These are phyloP conservation scores for Boletus barrowsii DNA, from an alignment of 768 basidiomycete species.

Conservation along the genomic window DNA sequence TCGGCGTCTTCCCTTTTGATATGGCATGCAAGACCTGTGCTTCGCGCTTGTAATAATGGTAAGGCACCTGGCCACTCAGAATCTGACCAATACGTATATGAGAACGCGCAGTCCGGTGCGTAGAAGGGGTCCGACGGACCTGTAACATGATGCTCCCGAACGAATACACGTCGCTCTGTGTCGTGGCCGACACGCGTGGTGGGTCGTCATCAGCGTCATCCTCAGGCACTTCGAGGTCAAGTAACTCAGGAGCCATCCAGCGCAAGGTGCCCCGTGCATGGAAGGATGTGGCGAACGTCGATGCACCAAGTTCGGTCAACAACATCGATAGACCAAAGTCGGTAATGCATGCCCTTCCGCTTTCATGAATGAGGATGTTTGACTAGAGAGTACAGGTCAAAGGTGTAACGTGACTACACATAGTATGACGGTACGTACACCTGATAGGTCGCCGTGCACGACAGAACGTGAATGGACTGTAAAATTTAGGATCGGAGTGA, in stretches of 20 bases:
- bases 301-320: not conserved
- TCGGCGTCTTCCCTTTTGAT: not conserved
- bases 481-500: not conserved
- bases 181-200: not conserved
- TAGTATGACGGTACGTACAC: not conserved
- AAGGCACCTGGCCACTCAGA: constrained; percentile 13
- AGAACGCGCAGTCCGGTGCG: too few relatives aligned
- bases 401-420: not conserved
- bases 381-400: not conserved
- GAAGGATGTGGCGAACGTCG: constrained; percentile 18
- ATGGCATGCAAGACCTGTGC: constrained; percentile 9
- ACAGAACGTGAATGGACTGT: constrained; percentile 17
- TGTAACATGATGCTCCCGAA: too few relatives aligned
- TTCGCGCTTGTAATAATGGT: constrained; percentile 12
- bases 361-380: too few relatives aligned
- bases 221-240: constrained; percentile 12
- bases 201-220: too few relatives aligned
- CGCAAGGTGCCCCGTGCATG: constrained; percentile 5
- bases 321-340: too few relatives aligned
- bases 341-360: too few relatives aligned
- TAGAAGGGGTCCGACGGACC: not conserved
- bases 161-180: not conserved
- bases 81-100: not conserved
- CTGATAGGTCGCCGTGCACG: constrained; percentile 20
- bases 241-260: too few relatives aligned